A percentile compares a stretch with the other conserved stretches of the same genome.
Evolutionary conservation across 345 rosid genomes (phyloP).

Genomic region (Populus deltoides): DNA sequence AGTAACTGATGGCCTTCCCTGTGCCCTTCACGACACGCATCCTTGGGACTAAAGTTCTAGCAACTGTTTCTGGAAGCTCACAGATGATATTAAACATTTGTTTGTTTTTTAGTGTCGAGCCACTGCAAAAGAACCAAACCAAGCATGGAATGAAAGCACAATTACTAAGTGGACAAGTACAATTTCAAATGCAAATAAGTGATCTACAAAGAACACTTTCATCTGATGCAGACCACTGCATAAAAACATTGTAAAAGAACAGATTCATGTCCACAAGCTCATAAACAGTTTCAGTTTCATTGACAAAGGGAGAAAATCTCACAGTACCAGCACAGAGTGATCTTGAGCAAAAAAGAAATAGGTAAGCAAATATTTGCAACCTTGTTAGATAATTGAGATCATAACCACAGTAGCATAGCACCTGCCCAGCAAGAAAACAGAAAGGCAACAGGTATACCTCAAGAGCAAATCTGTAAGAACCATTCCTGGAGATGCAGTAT

Average conservation of each 20-base stretch:
- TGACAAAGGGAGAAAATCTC: background rate
- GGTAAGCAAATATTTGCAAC: background rate
- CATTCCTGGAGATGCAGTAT: conserved; percentile 98
- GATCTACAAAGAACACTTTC: background rate
- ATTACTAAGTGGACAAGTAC: background rate
- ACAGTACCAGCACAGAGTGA: background rate
- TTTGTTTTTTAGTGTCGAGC: conserved; percentile 69
- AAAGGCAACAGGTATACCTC: conserved; percentile 42
- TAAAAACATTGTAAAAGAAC: background rate
- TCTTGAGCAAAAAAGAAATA: background rate
- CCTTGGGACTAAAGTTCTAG: conserved; percentile 84
- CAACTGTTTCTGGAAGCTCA: conserved; percentile 95
- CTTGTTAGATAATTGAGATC: background rate
- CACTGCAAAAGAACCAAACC: conserved; percentile 42
- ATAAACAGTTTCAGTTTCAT: background rate
- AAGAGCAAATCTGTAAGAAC: conserved; percentile 88
- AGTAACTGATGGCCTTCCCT: conserved; percentile 69
- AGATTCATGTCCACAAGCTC: background rate
- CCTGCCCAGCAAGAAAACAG: background rate
- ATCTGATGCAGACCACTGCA: background rate
- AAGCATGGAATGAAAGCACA: background rate
- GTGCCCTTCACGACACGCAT: conserved; percentile 84
- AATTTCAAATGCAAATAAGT: background rate
- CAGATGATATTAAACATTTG: conserved; percentile 91
- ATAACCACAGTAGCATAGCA: background rate